phyloP scores from a whole-genome alignment of 1,284 basidiomycete species.

The Heterobasidion irregulare region DNA sequence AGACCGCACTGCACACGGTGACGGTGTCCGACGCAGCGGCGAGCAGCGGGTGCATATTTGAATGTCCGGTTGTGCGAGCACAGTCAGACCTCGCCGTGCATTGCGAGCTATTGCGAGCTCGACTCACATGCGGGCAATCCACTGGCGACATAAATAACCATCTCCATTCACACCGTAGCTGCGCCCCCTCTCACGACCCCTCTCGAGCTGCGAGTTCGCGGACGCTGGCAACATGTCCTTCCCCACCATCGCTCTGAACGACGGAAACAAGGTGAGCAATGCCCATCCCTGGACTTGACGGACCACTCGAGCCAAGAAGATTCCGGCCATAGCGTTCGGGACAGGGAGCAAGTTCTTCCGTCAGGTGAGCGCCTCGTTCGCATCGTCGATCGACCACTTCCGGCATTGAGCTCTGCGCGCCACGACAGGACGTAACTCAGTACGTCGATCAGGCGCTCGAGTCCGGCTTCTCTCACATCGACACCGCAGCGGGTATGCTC shows the following conservation, averaged over 20 bases:
- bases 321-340: conserved; percentile 10
- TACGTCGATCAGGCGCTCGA: conserved; percentile 26
- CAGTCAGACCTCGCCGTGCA: too few species aligned
- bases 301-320: not conserved
- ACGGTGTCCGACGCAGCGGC: too few species aligned
- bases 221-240: conserved; percentile 1
- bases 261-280: conserved; percentile 6
- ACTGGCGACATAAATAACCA: too few species aligned
- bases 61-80: too few species aligned
- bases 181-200: too few species aligned
- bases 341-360: conserved; percentile 7
- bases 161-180: too few species aligned
- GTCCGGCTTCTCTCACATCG: conserved; percentile 26
- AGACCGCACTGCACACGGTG: too few species aligned
- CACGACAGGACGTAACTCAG: conserved; percentile 22
- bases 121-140: too few species aligned
- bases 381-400: not conserved
- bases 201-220: too few species aligned
- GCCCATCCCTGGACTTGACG: not conserved
- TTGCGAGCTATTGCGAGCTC: too few species aligned
- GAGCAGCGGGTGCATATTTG: too few species aligned
- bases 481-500: conserved; percentile 24
- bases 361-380: not conserved
- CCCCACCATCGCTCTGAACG: conserved; percentile 7
- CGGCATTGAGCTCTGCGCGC: not conserved